Evolutionary conservation across 768 basidiomycete genomes (phyloP), one percentile per base, ranked within the genome.

Genomic region (Favolaschia claudopus): DNA sequence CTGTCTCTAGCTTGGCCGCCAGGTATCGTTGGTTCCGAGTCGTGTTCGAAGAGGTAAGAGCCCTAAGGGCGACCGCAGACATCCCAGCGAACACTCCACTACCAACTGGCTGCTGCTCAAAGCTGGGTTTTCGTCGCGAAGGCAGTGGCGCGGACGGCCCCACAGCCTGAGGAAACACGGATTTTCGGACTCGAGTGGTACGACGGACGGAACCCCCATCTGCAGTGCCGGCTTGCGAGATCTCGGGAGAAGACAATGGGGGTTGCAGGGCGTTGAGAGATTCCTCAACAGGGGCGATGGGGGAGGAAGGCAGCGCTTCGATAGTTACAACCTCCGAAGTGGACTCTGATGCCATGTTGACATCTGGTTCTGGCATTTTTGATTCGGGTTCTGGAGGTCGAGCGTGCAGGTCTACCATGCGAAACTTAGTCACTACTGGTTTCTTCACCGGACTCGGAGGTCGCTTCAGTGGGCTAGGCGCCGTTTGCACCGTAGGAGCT

Each of bases 41-140:
- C 1, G 92, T 94, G 70, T 94, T 93, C 36, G 84, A 82, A 15
- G 78, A 79, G 10, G 92, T 94, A 52, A 94, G 79, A 33, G 86
- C 80, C 68, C 85, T 88, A 56, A 93, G 75, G 8, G 89, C 87
- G 1, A 84, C 79, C 19, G 86, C 83, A 49, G 82, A 89, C 86
- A 93, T 88, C 29, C 87, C 85, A 48, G 82, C 78, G 70, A 90
- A 89, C 19, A 74, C 72, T 45, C 77, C 74, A 5, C 76, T 76
- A 29, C 76, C 78, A 28, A 68, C 64, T 32, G 79, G 74, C 15
- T 67, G 62, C 19, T 74, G 71, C 34, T 67, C 65, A 7, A 71
- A 60, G 39, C 67, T 48, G 28, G 69, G 71, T 58, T 78, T 86
- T 32, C 87, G 82, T 44, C 87, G 82, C 39, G 79, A 66, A 20